These are phyloP conservation scores for Emergomyces orientalis DNA, from an alignment of 2,329 filamentous ascomycete species.

Conservation along the genomic window DNA sequence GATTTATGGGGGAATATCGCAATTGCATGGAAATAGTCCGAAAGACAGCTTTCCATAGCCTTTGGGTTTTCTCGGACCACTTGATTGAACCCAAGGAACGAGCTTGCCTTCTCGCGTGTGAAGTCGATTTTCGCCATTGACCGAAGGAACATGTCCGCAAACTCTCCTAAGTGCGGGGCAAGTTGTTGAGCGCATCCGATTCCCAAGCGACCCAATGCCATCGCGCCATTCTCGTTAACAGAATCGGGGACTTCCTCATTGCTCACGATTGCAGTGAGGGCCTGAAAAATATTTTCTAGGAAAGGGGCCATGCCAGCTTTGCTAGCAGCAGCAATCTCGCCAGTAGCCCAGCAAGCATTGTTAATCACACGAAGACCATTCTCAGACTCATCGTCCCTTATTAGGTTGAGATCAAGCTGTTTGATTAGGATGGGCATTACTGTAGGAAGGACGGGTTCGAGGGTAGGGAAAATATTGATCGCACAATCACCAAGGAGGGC, in stretches of 20 bases:
- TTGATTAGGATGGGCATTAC: constrained; percentile 71
- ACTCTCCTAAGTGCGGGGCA: constrained; percentile 67
- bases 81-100: constrained; percentile 80
- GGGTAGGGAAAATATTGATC: constrained; percentile 76
- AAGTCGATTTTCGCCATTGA: constrained; percentile 77
- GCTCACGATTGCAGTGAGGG: constrained; percentile 71
- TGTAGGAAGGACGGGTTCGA: constrained; percentile 62
- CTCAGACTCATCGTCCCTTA: constrained; percentile 71
- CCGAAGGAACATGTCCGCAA: constrained; percentile 71
- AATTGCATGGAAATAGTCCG: constrained; percentile 75
- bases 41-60: constrained; percentile 78
- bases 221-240: constrained; percentile 86
- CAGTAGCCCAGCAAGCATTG: constrained; percentile 95
- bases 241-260: constrained; percentile 79
- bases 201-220: constrained; percentile 80
- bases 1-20: constrained; percentile 58
- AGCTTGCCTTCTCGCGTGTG: constrained; percentile 89
- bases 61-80: constrained; percentile 79
- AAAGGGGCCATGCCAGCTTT: constrained; percentile 65
- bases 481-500: constrained; percentile 90
- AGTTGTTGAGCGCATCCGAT: constrained; percentile 66
- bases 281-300: constrained; percentile 64
- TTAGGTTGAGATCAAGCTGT: constrained; percentile 73
- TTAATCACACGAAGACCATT: constrained; percentile 87
- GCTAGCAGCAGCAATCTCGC: constrained; percentile 79